These are phyloP conservation scores for Austroboletus eburneus DNA, from an alignment of 768 basidiomycete genomes.

Conservation along the genomic window DNA sequence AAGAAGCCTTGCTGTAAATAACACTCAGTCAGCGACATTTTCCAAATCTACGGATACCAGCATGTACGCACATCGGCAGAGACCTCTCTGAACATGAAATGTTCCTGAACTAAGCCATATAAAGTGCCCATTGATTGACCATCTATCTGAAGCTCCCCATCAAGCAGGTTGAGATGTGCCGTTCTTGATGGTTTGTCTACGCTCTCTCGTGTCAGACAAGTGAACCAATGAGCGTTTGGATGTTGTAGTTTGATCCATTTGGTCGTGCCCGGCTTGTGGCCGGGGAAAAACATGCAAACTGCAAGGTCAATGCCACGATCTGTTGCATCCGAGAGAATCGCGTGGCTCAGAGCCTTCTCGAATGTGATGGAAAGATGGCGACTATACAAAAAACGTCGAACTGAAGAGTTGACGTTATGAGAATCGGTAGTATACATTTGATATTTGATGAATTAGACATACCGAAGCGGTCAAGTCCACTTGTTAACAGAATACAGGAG, in stretches of 20 bases:
- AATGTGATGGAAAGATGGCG: too few relatives aligned
- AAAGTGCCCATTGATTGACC: constrained; percentile 39
- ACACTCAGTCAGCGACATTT: neutral
- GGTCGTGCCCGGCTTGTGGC: neutral
- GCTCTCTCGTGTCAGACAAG: neutral
- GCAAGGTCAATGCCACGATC: neutral
- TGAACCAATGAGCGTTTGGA: neutral
- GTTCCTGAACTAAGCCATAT: constrained; percentile 27
- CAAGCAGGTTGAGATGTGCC: constrained; percentile 38
- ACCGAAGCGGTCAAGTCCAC: neutral
- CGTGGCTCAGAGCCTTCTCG: neutral
- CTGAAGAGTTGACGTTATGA: too few relatives aligned
- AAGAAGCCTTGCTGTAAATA: neutral
- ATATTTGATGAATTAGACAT: neutral
- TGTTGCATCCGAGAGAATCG: neutral
- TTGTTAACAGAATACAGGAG: neutral
- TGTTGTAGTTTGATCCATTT: neutral
- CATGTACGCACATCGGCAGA: constrained; percentile 31
- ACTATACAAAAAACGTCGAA: too few relatives aligned
- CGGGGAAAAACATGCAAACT: neutral
- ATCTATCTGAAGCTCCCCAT: constrained; percentile 39
- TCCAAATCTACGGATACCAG: neutral
- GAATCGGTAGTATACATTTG: too few relatives aligned
- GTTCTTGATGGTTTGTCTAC: neutral
- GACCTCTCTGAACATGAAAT: constrained; percentile 33